Conservation (phyloP, 2,329 filamentous ascomycete genomes). For the Lachnellula suecica region DNA sequence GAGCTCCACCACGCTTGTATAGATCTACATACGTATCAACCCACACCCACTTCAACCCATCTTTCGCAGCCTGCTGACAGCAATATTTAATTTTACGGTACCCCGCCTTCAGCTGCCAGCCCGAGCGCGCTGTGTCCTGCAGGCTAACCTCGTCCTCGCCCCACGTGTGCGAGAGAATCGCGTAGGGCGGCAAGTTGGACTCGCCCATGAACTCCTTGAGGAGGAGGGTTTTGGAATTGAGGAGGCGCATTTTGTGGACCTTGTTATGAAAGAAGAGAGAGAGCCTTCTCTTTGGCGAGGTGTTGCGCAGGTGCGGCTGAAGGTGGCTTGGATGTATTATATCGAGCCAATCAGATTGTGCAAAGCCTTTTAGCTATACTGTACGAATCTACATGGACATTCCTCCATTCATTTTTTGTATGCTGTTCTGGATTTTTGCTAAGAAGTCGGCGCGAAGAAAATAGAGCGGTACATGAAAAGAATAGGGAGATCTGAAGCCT, state of each 20-base stretch:
- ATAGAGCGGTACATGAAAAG: neutral
- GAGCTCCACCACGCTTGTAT: neutral
- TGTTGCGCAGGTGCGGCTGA: no score
- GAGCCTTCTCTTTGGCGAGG: no score
- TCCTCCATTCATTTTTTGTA: no score
- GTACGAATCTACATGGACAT: no score
- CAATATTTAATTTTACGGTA: constrained; percentile 14
- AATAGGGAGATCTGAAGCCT: no score
- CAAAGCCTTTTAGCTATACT: no score
- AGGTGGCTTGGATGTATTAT: no score
- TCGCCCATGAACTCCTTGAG: constrained; percentile 32
- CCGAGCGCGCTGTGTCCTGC: constrained; percentile 19
- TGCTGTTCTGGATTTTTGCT: no score
- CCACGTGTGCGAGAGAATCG: constrained; percentile 42
- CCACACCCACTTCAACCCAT: constrained; percentile 5
- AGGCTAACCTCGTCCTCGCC: constrained; percentile 35
- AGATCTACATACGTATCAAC: constrained; percentile 9
- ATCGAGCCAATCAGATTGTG: no score
- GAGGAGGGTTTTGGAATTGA: constrained; percentile 35
- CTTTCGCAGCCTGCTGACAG: constrained; percentile 1
- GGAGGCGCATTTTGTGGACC: constrained; percentile 36
- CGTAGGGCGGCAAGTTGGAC: constrained; percentile 31
- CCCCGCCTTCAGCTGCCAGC: constrained; percentile 15
- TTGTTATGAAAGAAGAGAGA: no score
- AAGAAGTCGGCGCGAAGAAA: no score